These are phyloP conservation scores for Metschnikowia lunata DNA, from an alignment of 805 yeast species.

Conservation along the genomic window DNA sequence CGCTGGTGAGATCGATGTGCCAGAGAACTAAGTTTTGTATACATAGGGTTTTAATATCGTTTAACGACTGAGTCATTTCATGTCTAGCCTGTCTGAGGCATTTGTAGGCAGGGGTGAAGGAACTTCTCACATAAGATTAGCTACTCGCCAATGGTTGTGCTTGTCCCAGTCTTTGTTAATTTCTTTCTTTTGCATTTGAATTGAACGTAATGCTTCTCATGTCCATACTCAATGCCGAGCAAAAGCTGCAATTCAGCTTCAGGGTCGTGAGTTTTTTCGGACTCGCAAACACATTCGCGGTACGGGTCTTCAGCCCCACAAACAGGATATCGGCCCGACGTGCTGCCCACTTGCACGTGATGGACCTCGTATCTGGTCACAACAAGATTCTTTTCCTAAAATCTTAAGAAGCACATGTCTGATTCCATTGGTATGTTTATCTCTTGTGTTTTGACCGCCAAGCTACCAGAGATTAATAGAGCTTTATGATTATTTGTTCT, in stretches of 20 bases:
- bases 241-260: too few relatives aligned
- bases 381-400: background rate
- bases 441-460: background rate
- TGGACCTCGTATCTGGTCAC: background rate
- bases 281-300: background rate
- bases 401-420: conserved; percentile 30
- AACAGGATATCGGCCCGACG: background rate
- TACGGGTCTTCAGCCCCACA: conserved; percentile 7
- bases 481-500: background rate
- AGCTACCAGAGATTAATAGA: background rate
- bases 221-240: too few relatives aligned
- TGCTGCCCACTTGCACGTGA: conserved; percentile 9
- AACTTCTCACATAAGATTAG: too few relatives aligned
- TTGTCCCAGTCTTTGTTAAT: too few relatives aligned
- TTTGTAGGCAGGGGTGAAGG: background rate
- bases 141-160: too few relatives aligned
- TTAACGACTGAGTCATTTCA: conserved; percentile 17
- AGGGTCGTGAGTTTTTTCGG: too few relatives aligned
- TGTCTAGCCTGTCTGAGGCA: background rate
- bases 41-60: conserved; percentile 36
- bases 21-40: conserved; percentile 60
- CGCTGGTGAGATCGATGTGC: conserved; percentile 95
- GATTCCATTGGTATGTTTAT: conserved; percentile 43
- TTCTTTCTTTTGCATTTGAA: too few relatives aligned
- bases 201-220: too few relatives aligned